Evolutionary conservation across 1,139 yeast species (phyloP), one percentile per base, ranked within the genome.

Genomic region (Geotrichum australiense): DNA sequence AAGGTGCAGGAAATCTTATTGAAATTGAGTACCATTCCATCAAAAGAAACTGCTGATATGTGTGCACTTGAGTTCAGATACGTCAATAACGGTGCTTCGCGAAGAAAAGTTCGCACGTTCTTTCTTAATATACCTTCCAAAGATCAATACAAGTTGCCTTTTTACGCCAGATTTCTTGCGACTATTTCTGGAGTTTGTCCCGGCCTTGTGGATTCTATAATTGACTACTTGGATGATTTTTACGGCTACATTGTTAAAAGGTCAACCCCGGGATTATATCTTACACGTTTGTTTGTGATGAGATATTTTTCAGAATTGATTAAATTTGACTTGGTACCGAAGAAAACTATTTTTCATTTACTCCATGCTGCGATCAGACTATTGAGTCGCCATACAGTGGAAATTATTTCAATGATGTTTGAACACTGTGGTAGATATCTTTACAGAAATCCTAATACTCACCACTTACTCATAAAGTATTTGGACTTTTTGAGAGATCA

Each of bases 371-470:
- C 50, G 42, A 34, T 31, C 37, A 20, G 48, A 51, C 33, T 55
- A 50, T 41, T 42, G 46, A 18, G 33, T 36, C 28, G 54, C 50
- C 41, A 47, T 49, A 28, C 57, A 47, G 70, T 82, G 44, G 93
- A 82, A 53, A 72, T 80, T 10, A 62, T 84, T n/a, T 42, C 42
- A 14, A 35, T 37, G 7, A 65, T 86, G 41, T 79, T 85, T 54
- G 95, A 87, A 54, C 70, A 76, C 38, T 73, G 86, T 53, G 96
- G 96, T 0, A 68, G 78, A 45, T 76, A 78, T 49, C 65, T 89
- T 42, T 60, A 80, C 37, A 65, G 76, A 48, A 81, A 78, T 45
- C 71, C 76, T 0, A 85, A 78, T 32, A 80, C 78, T 48, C 66
- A 66, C 37, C 71, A 66, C 4, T 64, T 76, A 31, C 83, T 84